Percentiles rank a stretch among this genome's conserved stretches.
These are phyloP conservation scores for Carex scoparia DNA, from an alignment of 176 grass and related monocot genomes.

Conservation along the genomic window DNA sequence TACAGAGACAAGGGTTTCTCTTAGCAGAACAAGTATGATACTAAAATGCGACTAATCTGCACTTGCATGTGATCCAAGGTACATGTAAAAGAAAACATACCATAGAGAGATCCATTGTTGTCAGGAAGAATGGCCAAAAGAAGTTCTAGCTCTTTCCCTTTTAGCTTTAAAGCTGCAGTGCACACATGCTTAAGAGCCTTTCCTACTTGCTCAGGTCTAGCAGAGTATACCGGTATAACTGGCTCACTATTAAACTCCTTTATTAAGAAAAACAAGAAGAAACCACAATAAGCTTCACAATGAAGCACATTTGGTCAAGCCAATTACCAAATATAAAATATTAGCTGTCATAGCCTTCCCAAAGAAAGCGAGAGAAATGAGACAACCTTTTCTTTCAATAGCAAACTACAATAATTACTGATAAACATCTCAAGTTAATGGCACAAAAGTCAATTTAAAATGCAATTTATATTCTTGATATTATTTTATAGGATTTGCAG, in stretches of 20 bases:
- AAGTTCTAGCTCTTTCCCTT: constrained; percentile 98
- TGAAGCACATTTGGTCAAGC: neutral
- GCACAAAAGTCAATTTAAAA: neutral
- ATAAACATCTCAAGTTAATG: neutral
- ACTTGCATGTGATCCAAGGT: neutral
- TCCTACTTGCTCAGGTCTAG: constrained; percentile 85
- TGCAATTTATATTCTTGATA: neutral
- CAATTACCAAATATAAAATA: neutral
- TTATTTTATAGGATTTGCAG: neutral
- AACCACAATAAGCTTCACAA: neutral
- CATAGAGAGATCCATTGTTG: constrained; percentile 95
- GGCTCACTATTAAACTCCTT: constrained; percentile 96
- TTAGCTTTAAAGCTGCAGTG: constrained; percentile 77
- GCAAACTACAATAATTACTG: neutral
- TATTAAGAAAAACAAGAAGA: constrained; percentile 7
- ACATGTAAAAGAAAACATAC: constrained; percentile 25
- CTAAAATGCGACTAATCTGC: neutral
- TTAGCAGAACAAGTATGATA: neutral
- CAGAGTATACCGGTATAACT: constrained; percentile 88
- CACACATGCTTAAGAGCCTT: constrained; percentile 91
- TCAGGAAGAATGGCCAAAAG: constrained; percentile 93
- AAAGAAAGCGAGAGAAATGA: neutral
- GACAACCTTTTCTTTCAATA: neutral
- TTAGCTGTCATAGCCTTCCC: neutral
- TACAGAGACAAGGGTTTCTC: neutral